Evolutionary conservation across 768 basidiomycete genomes (phyloP), one percentile per base, ranked within the genome.

Genomic region (Naganishia randhawae): DNA sequence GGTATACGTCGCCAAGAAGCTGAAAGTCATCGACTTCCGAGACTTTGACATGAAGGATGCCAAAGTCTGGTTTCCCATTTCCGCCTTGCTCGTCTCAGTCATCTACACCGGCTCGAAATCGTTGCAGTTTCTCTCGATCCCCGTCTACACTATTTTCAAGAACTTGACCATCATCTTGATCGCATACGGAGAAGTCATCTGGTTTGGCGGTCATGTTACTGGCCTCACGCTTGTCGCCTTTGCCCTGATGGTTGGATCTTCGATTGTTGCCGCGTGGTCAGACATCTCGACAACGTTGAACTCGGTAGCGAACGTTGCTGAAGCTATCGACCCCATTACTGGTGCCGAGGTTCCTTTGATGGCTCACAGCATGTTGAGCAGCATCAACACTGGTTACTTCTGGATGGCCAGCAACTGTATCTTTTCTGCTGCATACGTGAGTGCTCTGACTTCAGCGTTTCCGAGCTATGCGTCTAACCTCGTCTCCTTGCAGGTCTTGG

Each of bases 91-190:
- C 50, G 96, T 98, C 55, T 85, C 84, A 63, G 95, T 98, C 54
- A 98, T 99, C 75, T 99, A 99, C 79, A 97, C 96, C 0, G 96
- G 96, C 3, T 93, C 91, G 27, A 99, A 99, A 81, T 92, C 91
- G 77, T 83, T 99, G 93, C 96, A 98, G 94, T 92, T 88, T 81
- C 84, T 99, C 55, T 90, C 87, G 72, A 98, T 99, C 80, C 96
- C 96, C 0, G 88, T 97, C 31, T 99, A 97, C 81, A 98, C 96
- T 0, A 98, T 99, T 71, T 98, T 98, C 86, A 99, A 99, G 81
- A 99, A 99, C 78, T 77, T 98, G 75, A 97, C 96, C n/a, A 99
- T 98, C 75, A 98, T 99, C 72, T 85, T 99, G 32, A 98, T 98
- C 76, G 94, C 96, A 9, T 96, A 99, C 77, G 96, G 96, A 42